Evolutionary conservation across 2,329 filamentous ascomycete genomes (phyloP), one percentile per base, ranked within the genome.

Genomic region (Diplodia scrobiculata): DNA sequence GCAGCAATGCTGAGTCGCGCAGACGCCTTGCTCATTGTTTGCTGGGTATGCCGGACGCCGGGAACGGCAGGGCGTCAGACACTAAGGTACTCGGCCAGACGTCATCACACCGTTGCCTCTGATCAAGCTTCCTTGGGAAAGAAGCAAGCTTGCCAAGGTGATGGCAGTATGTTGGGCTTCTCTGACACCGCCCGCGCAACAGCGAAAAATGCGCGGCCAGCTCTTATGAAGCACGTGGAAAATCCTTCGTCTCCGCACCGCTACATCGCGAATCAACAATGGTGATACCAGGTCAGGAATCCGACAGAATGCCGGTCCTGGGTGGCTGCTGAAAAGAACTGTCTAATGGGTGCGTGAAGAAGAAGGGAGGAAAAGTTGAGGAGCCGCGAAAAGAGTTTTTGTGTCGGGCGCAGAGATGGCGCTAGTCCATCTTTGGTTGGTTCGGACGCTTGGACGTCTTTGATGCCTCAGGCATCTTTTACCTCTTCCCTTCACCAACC

Each of bases 161-260:
- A 32, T 32, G 29, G 29, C 5, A 6, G 34, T 55, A 59, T 66
- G 64, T 66, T 34, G 64, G 54, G 64, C 47, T 47, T 45, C 64
- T 66, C 64, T 66, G 64, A 66, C 64, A 66, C 64, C 64, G 64
- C 64, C 64, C 64, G 29, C 64, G 54, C 64, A 66, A 66, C 64
- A 34, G 64, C 17, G 11, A 60, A 45, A 60, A 51, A 34, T 66
- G 64, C 64, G 64, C 64, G 64, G 64, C 64, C 64, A 66, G 64
- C 64, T 66, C 64, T 66, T 66, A 66, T 66, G 64, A 45, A 32
- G 48, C 52, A 34, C 54, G 0, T 29, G 45, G 25, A 25, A 27
- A 38, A 34, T 50, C 21, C 32, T 66, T 54, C 54, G 21, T 66
- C 64, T 66, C 45, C 64, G 64, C 64, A 60, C 64, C 64, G 48